phyloP scores from a whole-genome alignment of 768 basidiomycete genomes.

The Inosperma sp. region DNA sequence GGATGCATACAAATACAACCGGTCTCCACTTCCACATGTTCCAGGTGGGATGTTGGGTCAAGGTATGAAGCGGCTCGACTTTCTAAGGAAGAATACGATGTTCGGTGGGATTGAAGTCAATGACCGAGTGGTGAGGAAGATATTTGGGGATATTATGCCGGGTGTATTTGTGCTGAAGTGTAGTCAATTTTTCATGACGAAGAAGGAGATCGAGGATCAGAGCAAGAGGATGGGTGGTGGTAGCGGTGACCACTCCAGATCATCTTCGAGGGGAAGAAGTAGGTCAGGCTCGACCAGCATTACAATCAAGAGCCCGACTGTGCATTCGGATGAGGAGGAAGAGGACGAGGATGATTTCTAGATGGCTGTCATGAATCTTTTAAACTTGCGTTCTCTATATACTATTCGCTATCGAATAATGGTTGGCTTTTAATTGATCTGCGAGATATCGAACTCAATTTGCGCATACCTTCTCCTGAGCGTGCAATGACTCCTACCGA shows the following conservation, averaged over 20 bases:
- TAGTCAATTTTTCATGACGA: constrained; percentile 43
- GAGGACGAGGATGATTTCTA: background rate
- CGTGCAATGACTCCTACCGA: no score
- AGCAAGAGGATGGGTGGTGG: constrained; percentile 33
- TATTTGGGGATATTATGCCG: constrained; percentile 47
- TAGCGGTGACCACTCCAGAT: background rate
- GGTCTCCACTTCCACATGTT: constrained; percentile 56
- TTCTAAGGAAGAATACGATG: constrained; percentile 51
- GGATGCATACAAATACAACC: constrained; percentile 64
- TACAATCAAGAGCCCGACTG: constrained; percentile 16
- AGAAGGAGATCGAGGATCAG: constrained; percentile 47
- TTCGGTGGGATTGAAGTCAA: constrained; percentile 59
- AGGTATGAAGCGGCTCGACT: constrained; percentile 65
- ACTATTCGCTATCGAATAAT: no score
- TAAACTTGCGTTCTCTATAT: no score
- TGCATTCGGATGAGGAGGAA: constrained; percentile 10
- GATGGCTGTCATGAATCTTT: no score
- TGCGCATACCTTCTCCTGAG: no score
- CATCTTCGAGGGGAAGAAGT: constrained; percentile 14
- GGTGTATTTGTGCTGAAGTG: constrained; percentile 60
- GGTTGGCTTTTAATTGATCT: no score
- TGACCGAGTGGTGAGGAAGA: constrained; percentile 38
- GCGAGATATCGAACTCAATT: no score
- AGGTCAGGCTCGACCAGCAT: constrained; percentile 22
- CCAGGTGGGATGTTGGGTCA: constrained; percentile 66